Evolutionary conservation across 2,329 filamentous ascomycete genomes (phyloP), one percentile per base, ranked within the genome.

Genomic region (Juglanconis sp.): DNA sequence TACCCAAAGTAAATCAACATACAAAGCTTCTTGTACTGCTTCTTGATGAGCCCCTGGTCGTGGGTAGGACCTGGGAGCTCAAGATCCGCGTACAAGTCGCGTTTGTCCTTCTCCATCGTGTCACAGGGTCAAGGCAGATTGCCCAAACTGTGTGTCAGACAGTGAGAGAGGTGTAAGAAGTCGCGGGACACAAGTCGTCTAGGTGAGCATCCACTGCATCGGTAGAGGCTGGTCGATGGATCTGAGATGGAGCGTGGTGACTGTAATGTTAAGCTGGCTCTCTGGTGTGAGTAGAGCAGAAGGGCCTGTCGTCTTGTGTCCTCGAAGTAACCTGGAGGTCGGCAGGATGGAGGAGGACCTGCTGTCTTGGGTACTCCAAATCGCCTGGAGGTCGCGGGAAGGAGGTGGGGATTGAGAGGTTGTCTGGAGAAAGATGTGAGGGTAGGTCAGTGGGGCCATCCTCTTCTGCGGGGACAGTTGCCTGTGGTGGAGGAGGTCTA

Each of bases 11-110:
- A 13, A 11, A 31, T 42, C n/a, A 35, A 52, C 35, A 36, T 77
- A 91, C 89, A 89, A 69, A 96, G 83, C 73, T 92, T 92, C 66
- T 89, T 85, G 74, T 92, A 96, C 69, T 93, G 89, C 74, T 89
- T 95, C 77, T 91, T 94, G 71, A 96, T 87, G 46, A 95, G 91
- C 35, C 87, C 84, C 48, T 86, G 76, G 65, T 89, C 86, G 56
- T 90, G 90, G 67, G 82, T 83, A 34, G 50, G 54, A 10, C 83
- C 77, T 2, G 85, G 74, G 59, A 96, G 76, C 65, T 91, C 90
- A 58, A 96, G 81, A 76, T 96, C 92, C 63, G 87, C 88, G 76
- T 96, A 96, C 75, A 95, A 95, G 75, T 96, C 90, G 68, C 86
- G 84, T 67, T 81, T 83, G 65, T 91, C 88, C 75, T 88, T 88